These are phyloP conservation scores for Coniophora puteana DNA, from an alignment of 1,284 basidiomycete species.

Conservation along the genomic window DNA sequence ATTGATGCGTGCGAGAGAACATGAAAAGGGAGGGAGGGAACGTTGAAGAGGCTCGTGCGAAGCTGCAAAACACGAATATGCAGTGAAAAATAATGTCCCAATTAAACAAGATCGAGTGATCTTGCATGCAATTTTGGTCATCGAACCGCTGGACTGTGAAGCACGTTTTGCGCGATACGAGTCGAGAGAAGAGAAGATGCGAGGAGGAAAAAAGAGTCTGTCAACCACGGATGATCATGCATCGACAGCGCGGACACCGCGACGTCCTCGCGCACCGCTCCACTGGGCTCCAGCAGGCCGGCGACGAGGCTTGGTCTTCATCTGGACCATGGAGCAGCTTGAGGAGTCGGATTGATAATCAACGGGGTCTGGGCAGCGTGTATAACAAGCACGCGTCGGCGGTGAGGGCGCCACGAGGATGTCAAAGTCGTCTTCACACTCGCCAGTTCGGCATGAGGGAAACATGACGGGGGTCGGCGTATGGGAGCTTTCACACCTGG, in stretches of 20 bases:
- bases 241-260: conserved; percentile 7
- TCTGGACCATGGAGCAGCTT: conserved; percentile 12
- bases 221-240: conserved; percentile 10
- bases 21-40: conserved; percentile 11
- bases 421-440: conserved; percentile 21
- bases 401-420: conserved; percentile 17
- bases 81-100: conserved; percentile 2
- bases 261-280: conserved; percentile 15
- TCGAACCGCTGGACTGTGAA: too few relatives aligned
- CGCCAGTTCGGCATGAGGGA: conserved; percentile 25
- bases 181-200: conserved; percentile 4
- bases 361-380: too few relatives aligned
- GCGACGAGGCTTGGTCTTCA: conserved; percentile 11
- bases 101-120: background rate
- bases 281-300: conserved; percentile 25
- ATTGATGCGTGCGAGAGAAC: conserved; percentile 11
- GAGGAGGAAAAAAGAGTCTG: background rate
- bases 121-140: too few relatives aligned
- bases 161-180: conserved; percentile 6
- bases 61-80: conserved; percentile 1
- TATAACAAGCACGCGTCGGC: too few relatives aligned
- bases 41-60: conserved; percentile 6
- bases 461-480: conserved; percentile 28
- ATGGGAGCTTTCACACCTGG: too few relatives aligned
- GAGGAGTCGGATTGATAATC: too few relatives aligned